Evolutionary conservation across 1,284 basidiomycete genomes (phyloP).

Genomic region (Hortiboletus rubellus): DNA sequence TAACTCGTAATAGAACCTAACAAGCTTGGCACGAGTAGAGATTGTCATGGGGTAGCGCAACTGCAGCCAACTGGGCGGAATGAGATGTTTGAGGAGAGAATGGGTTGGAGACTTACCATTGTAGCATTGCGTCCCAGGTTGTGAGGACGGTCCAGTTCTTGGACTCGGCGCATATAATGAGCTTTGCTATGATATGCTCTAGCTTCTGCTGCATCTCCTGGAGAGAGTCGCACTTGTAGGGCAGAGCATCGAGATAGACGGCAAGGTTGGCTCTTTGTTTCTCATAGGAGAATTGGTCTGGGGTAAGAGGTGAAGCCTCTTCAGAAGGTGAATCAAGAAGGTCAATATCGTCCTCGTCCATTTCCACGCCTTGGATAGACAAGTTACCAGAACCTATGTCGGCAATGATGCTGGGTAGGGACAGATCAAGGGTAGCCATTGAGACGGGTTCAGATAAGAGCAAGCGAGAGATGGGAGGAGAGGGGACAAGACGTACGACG

Average conservation of each 20-base stretch:
- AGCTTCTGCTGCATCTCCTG: slow-evolving; percentile 78
- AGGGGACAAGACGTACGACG: slow-evolving; percentile 31
- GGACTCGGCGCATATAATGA: slow-evolving; percentile 72
- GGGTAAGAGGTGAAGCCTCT: slow-evolving; percentile 18
- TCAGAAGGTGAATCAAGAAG: slow-evolving; percentile 35
- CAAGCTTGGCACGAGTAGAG: slow-evolving; percentile 74
- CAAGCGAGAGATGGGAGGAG: slow-evolving; percentile 11
- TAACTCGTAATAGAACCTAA: slow-evolving; percentile 79
- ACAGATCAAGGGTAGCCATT: slow-evolving; percentile 28
- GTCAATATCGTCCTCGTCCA: slow-evolving; percentile 37
- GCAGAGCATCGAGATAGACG: slow-evolving; percentile 66
- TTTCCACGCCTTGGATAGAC: slow-evolving; percentile 30
- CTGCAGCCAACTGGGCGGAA: slow-evolving; percentile 65
- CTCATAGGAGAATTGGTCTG: slow-evolving; percentile 42
- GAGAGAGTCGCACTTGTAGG: slow-evolving; percentile 76
- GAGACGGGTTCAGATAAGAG: slow-evolving; percentile 23
- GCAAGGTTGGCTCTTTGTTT: slow-evolving; percentile 59
- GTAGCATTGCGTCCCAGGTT: slow-evolving; percentile 70
- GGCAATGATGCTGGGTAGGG: slow-evolving; percentile 29
- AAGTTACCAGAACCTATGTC: slow-evolving; percentile 29
- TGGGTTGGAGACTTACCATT: slow-evolving; percentile 53
- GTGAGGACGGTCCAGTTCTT: slow-evolving; percentile 73
- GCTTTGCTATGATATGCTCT: slow-evolving; percentile 70
- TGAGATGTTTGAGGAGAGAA: background rate
- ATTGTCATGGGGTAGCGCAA: slow-evolving; percentile 81